Evolutionary conservation across 345 rosid genomes (phyloP), one percentile per base, ranked within the genome.

Genomic region (Citrus australasica): DNA sequence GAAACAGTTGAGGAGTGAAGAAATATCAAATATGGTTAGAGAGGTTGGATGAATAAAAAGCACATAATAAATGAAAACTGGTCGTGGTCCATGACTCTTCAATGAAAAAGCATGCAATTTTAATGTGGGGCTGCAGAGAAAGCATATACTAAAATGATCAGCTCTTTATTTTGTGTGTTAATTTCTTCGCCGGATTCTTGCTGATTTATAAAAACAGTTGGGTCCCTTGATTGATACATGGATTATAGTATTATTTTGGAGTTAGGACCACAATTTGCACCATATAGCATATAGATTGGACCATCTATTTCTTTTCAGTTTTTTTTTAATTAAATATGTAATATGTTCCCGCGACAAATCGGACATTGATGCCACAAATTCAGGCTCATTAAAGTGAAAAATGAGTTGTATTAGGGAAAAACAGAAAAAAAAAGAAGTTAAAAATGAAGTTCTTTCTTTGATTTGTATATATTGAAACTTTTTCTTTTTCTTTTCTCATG

Each of bases 41-140:
- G 21, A 53, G 67, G 59, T n/a, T 61, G 56, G 14, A 55, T 51
- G 70, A 13, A 60, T 32, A 9, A 62, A 21, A 28, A 73, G 30
- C 53, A 28, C 66, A 28, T 38, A 67, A 85, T 82, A 71, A 83
- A 73, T 80, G 82, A 73, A 62, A 62, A 71, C 69, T 53, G 37
- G 82, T 2, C 37, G 27, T 38, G 83, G 79, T 51, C 81, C 77
- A 61, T 78, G 42, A 58, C 37, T 22, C 35, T 33, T n/a, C 77
- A 17, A 19, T 25, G 48, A 42, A 37, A 74, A 64, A 32, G 68
- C 40, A 30, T 35, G 71, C 74, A 40, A 70, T 27, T 55, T 64
- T 56, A 27, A 67, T 27, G 24, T 10, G 59, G 21, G 21, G 35
- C 27, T 40, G 58, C 73, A 24, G 30, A 13, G 3, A 69, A 38